Evolutionary conservation across 139 green algal genomes (phyloP), one percentile per base, ranked within the genome.

Genomic region (Coelastrella sp.): DNA sequence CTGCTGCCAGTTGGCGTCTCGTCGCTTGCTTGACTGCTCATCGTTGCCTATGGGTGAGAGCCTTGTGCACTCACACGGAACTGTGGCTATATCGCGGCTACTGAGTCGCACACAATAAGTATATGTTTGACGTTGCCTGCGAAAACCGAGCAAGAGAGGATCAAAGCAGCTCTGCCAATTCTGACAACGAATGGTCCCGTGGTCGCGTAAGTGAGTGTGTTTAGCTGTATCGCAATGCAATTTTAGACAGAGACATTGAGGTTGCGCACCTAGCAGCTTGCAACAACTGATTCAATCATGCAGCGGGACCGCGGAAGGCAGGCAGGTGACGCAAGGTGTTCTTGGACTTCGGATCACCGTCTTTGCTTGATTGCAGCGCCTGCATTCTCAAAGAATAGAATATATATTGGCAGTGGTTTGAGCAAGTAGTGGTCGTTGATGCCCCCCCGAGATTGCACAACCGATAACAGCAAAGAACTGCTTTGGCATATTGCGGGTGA

Each of bases 291-390:
- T 84, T n/a, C 78, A 84, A 7, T 84, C 19, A 60, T 63, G 49
- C 78, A 60, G 78, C 78, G 78, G 78, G 78, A 8, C 78, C 56
- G 78, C 68, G 68, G 68, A 19, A 76, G 68, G 35, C 35, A 49
- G 68, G 68, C 22, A 60, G 78, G 49, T 63, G 78, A 60, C 78
- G 24, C 15, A 60, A 10, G 49, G 49, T 60, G 15, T 63, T 63
- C 78, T 63, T 63, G 78, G 49, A 60, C 49, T 10, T 49, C 35
- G 35, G 35, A 49, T 49, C 35, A 49, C 35, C 35, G 35, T 3
- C 35, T 49, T 49, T 49, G 35, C 35, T 49, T 49, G 35, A 49
- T 49, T 49, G 35, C 3, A 49, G 35, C 35, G 35, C 35, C 35
- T 49, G 35, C 1, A 7, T 10, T 24, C 17, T 24, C 8, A 76